Evolutionary conservation across 331 rosid genomes (phyloP).

Genomic region (Pyracantha coccinea): DNA sequence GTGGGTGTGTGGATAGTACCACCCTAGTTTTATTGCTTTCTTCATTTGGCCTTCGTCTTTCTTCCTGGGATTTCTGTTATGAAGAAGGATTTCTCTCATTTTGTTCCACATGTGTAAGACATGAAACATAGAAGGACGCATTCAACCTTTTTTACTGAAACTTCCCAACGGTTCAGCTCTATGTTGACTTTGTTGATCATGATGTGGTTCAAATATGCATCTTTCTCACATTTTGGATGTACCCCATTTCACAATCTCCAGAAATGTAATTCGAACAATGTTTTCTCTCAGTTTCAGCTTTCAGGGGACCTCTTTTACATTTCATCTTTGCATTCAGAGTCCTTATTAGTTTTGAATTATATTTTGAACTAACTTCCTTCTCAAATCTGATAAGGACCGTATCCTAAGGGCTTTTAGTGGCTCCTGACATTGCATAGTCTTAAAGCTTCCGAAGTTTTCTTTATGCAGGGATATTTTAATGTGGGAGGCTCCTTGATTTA

Average conservation of each 20-base stretch:
- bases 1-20: neutral
- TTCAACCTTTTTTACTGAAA: neutral
- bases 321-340: neutral
- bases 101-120: neutral
- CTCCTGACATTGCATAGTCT: neutral
- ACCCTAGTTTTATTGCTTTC: neutral
- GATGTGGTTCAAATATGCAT: neutral
- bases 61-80: neutral
- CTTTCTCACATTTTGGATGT: neutral
- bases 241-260: neutral
- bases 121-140: neutral
- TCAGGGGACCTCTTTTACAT: neutral
- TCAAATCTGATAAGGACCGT: neutral
- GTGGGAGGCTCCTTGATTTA: constrained; percentile 9
- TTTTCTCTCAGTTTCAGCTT: neutral
- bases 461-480: neutral
- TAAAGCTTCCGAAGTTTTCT: neutral
- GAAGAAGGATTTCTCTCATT: neutral
- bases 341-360: neutral
- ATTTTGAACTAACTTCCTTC: too few relatives aligned
- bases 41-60: neutral
- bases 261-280: neutral
- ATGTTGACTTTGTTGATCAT: neutral
- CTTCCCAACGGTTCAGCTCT: neutral
- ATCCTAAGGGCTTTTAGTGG: neutral